Evolutionary conservation across 2,329 filamentous ascomycete species (phyloP).

Genomic region (Colletotrichum gigasporum): DNA sequence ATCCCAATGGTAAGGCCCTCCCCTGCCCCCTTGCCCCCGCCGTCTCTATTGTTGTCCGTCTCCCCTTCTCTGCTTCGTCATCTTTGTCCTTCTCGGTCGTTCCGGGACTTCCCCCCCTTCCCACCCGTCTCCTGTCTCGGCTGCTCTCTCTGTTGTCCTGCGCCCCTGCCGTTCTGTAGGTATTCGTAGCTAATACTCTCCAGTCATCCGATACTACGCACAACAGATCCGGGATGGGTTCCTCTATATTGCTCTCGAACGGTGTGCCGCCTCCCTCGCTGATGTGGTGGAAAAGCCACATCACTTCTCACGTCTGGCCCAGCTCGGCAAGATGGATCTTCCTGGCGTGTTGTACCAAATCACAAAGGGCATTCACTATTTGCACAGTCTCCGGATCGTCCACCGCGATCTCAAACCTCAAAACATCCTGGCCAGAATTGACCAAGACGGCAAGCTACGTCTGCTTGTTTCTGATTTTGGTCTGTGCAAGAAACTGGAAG

Average conservation of each 20-base stretch:
- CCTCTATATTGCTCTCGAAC: slow-evolving; percentile 93
- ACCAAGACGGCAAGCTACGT: slow-evolving; percentile 76
- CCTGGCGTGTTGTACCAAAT: slow-evolving; percentile 88
- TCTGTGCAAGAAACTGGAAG: slow-evolving; percentile 95
- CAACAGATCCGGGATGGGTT: slow-evolving; percentile 90
- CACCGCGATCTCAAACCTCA: slow-evolving; percentile 98
- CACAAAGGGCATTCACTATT: slow-evolving; percentile 85
- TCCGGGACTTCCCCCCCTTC: too few relatives aligned
- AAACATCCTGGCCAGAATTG: slow-evolving; percentile 89
- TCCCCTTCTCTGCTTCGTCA: too few relatives aligned
- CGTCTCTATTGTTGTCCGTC: too few relatives aligned
- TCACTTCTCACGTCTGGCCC: slow-evolving; percentile 73
- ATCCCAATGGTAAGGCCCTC: slow-evolving; percentile 80
- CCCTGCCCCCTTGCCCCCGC: background rate
- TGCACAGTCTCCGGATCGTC: slow-evolving; percentile 93
- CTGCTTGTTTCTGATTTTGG: slow-evolving; percentile 97
- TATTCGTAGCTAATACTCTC: background rate
- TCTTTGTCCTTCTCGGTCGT: too few relatives aligned
- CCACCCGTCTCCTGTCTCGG: too few relatives aligned
- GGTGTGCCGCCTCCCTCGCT: slow-evolving; percentile 92
- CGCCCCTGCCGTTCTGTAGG: too few relatives aligned
- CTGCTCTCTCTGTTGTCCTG: too few relatives aligned
- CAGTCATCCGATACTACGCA: slow-evolving; percentile 94
- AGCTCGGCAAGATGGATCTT: slow-evolving; percentile 78
- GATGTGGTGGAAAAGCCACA: slow-evolving; percentile 86